Evolutionary conservation across 1,139 yeast genomes (phyloP), one percentile per base, ranked within the genome.

Genomic region (Geotrichum citri-aurantii): DNA sequence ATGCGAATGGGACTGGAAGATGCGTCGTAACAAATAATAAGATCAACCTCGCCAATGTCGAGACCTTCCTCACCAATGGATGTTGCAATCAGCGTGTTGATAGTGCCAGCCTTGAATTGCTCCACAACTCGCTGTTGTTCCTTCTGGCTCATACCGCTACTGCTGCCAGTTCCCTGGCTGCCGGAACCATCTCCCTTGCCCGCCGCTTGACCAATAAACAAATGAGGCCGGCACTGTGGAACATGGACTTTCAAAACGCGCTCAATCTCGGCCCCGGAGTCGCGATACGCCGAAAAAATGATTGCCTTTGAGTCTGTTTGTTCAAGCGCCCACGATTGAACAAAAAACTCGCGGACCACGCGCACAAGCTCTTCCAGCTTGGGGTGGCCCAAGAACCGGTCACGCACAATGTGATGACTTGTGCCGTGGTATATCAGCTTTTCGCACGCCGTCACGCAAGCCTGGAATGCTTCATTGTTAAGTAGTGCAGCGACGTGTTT

Each of bases 1-100:
- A 88, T 91, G 61, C 95, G 89, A 60, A 95, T 93, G 0, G 99
- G 98, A 53, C 97, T 89, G 40, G 91, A 80, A 0, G 97, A 91
- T 0, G 96, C 89, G 67, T 95, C 99, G 71, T 85, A 93, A 68
- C 97, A 91, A 5, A 93, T 80, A 65, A 95, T 93, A 66, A 93
- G 71, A 71, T 95, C 99, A 56, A 95, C 99, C 69, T 95, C 98
- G 37, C 99, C 98, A 64, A 95, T 95, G 77, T 95, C 99, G 62
- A 95, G 79, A 56, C 99, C 99, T 77, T 95, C 99, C 71, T 95
- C 99, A 51, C 98, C 99, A 69, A 95, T 93, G 0, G 97, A 91
- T 0, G 99, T 95, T 6, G 98, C 97, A 2, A 95, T 96, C 31
- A 95, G 75, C 7, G 89, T 84, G 68, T 93, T 95, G 67, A 81